Evolutionary conservation across 163 green algal genomes (phyloP).

Genomic region (Prototheca cutis): DNA sequence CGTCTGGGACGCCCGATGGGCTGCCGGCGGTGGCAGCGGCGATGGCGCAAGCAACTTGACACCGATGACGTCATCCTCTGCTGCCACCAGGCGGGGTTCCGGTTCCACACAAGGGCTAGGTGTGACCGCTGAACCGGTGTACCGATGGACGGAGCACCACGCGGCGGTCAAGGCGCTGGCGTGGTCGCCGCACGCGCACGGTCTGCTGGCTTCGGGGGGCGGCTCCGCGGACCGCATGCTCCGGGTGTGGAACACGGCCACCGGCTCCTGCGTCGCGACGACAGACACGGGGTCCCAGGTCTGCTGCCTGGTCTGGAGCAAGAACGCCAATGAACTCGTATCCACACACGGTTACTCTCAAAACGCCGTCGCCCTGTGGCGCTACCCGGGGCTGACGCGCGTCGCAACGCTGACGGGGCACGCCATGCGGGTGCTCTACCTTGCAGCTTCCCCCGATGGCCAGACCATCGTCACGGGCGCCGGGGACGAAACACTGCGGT

Average conservation of each 20-base stretch:
- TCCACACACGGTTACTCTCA: constrained; percentile 88
- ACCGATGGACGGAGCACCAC: constrained; percentile 39
- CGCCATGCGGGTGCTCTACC: constrained; percentile 84
- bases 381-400: constrained; percentile 82
- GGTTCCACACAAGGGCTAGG: too few relatives aligned
- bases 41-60: too few relatives aligned
- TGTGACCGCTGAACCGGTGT: too few relatives aligned
- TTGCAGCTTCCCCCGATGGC: constrained; percentile 85
- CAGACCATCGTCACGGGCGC: constrained; percentile 69
- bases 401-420: constrained; percentile 89
- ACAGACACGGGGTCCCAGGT: constrained; percentile 92
- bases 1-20: constrained; percentile 64
- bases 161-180: constrained; percentile 90
- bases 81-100: constrained; percentile 18
- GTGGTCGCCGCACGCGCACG: constrained; percentile 95
- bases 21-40: neutral
- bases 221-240: constrained; percentile 92
- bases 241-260: constrained; percentile 95
- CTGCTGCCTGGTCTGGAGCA: constrained; percentile 90
- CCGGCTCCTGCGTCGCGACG: constrained; percentile 62
- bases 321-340: constrained; percentile 93
- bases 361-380: constrained; percentile 97
- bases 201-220: constrained; percentile 85
- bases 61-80: constrained; percentile 1
- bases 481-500: constrained; percentile 94